phyloP scores from a whole-genome alignment of 768 basidiomycete species.

The Boletus insuetus region DNA sequence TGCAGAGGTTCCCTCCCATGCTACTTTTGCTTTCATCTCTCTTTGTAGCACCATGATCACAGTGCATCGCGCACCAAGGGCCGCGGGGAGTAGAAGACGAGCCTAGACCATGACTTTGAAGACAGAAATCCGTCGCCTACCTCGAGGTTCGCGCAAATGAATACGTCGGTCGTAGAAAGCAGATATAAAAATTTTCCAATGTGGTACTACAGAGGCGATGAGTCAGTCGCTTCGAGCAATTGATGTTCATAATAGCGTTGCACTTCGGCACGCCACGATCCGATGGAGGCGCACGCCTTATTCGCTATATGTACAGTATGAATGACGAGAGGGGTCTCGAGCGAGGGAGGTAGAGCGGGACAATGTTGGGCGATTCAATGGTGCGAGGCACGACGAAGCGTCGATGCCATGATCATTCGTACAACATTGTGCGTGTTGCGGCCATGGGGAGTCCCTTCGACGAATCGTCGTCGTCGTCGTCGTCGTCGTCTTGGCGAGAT shows the following conservation, averaged over 20 bases:
- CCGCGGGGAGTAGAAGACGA: constrained; percentile 13
- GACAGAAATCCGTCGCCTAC: constrained; percentile 9
- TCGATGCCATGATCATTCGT: not conserved
- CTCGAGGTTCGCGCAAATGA: constrained; percentile 10
- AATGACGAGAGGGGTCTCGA: constrained; percentile 7
- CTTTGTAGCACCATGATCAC: not conserved
- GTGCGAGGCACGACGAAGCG: constrained; percentile 5
- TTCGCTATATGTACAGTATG: not conserved
- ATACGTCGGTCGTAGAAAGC: constrained; percentile 8
- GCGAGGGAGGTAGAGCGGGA: constrained; percentile 13
- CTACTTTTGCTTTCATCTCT: not conserved
- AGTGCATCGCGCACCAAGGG: not conserved
- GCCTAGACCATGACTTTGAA: constrained; percentile 2
- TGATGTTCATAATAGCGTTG: not conserved
- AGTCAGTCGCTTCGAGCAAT: constrained; percentile 3
- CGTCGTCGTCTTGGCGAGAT: constrained; percentile 7
- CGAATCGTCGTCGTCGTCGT: no score
- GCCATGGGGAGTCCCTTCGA: not conserved
- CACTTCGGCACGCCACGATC: not conserved
- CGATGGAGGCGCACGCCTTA: constrained; percentile 9
- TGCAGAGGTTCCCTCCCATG: not conserved
- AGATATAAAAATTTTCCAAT: constrained; percentile 4
- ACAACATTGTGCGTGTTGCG: not conserved
- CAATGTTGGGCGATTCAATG: not conserved
- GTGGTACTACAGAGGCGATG: not conserved